A percentile compares a stretch with the other conserved stretches of the same genome.
Conservation (phyloP, 148 eudicot genomes). For the Diospyros kaki region DNA sequence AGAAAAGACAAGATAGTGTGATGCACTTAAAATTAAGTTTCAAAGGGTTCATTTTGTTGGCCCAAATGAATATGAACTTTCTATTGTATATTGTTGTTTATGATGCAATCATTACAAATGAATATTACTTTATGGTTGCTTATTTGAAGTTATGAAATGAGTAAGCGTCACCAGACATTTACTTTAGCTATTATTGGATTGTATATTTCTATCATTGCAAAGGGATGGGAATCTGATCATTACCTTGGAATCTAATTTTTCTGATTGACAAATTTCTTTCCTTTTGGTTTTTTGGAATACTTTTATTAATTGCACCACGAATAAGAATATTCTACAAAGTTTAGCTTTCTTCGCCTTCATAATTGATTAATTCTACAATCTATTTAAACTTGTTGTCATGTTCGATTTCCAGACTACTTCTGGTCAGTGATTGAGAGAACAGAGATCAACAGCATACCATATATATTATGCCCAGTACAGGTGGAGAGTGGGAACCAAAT, state of each 20-base stretch:
- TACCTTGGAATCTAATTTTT: too few species aligned
- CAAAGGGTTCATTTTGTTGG: background rate
- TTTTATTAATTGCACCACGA: background rate
- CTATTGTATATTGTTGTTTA: background rate
- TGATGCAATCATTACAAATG: background rate
- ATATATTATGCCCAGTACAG: background rate
- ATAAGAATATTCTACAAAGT: background rate
- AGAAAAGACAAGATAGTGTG: too few species aligned
- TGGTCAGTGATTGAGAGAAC: background rate
- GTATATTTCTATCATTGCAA: too few species aligned
- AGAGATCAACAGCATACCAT: background rate
- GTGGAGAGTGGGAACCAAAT: background rate
- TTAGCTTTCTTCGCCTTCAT: background rate
- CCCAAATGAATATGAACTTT: background rate
- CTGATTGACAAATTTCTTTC: background rate
- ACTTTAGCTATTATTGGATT: too few species aligned
- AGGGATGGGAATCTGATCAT: too few species aligned
- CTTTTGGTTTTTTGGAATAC: background rate
- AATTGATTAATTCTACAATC: background rate
- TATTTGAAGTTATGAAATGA: background rate
- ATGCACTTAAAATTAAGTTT: background rate
- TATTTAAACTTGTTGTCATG: background rate
- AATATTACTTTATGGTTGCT: background rate
- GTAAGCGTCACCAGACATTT: background rate
- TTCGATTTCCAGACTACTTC: conserved; percentile 9